Conservation (phyloP, 129 eudicot genomes). For the Lonicera japonica region DNA sequence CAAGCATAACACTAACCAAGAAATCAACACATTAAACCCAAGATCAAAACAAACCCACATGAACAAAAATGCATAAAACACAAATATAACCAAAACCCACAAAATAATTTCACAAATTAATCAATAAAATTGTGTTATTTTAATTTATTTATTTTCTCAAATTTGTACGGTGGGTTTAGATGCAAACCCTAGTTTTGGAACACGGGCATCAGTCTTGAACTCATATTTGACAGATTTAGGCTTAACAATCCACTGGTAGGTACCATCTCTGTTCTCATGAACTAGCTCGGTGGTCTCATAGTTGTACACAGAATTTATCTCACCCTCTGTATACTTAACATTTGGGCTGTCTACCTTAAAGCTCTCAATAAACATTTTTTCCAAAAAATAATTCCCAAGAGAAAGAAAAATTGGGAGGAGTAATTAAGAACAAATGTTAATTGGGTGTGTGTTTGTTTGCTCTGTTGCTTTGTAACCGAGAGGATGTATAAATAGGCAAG, state of each 20-base stretch:
- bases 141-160: too few species aligned
- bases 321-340: conserved; percentile 72
- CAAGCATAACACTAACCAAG: conserved; percentile 78
- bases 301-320: conserved; percentile 69
- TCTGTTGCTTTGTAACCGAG: not conserved
- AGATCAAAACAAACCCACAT: conserved; percentile 1
- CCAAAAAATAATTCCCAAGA: too few species aligned
- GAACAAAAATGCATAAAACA: not conserved
- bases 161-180: not conserved
- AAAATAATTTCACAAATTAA: too few species aligned
- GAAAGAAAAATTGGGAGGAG: not conserved
- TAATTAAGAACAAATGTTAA: not conserved
- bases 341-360: conserved; percentile 96
- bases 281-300: conserved; percentile 94
- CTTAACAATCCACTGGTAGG: conserved; percentile 89
- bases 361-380: conserved; percentile 79
- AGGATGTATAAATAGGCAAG: conserved; percentile 2
- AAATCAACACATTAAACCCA: too few species aligned
- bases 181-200: conserved; percentile 86
- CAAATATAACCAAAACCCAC: not conserved
- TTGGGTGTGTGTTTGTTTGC: not conserved
- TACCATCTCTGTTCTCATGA: conserved; percentile 76
- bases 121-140: not conserved
- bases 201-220: conserved; percentile 72
- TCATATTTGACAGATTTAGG: conserved; percentile 91